These are phyloP conservation scores for Cinnamomum chago DNA, from an alignment of 164 flowering plant genomes.

Conservation along the genomic window DNA sequence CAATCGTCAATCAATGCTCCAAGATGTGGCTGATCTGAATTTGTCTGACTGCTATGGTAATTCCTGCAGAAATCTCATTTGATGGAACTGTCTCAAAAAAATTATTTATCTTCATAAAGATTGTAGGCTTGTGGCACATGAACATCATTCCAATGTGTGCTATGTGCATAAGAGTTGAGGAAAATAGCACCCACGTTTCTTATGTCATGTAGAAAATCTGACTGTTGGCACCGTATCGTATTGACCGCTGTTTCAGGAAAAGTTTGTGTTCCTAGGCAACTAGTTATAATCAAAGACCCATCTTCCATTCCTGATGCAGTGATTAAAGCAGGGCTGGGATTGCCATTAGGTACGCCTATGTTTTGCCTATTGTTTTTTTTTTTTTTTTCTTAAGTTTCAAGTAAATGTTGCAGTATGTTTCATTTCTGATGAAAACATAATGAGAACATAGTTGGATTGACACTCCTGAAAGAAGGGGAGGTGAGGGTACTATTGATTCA, in stretches of 20 bases:
- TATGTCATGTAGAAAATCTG: not conserved
- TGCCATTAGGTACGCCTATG: conserved; percentile 56
- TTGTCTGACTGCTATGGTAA: conserved; percentile 69
- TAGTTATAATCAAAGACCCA: conserved; percentile 58
- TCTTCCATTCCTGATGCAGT: conserved; percentile 61
- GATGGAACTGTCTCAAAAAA: not conserved
- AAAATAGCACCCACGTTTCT: not conserved
- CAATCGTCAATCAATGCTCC: conserved; percentile 88
- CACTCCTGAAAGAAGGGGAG: too few species aligned
- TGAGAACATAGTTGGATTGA: too few species aligned
- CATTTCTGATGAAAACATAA: too few species aligned
- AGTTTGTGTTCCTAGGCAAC: conserved; percentile 68
- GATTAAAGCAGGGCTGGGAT: conserved; percentile 51
- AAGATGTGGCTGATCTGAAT: conserved; percentile 85
- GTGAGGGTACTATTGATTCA: too few species aligned
- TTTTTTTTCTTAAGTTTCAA: too few species aligned
- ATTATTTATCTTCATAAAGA: not conserved
- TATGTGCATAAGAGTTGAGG: not conserved
- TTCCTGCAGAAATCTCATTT: not conserved
- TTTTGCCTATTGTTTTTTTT: too few species aligned
- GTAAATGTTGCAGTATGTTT: too few species aligned
- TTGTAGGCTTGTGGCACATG: too few species aligned
- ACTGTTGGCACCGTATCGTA: not conserved
- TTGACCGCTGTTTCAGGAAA: conserved; percentile 40
- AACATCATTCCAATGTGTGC: not conserved